phyloP scores from a whole-genome alignment of 2,329 filamentous ascomycete genomes.

The Colletotrichum euphorbiae region DNA sequence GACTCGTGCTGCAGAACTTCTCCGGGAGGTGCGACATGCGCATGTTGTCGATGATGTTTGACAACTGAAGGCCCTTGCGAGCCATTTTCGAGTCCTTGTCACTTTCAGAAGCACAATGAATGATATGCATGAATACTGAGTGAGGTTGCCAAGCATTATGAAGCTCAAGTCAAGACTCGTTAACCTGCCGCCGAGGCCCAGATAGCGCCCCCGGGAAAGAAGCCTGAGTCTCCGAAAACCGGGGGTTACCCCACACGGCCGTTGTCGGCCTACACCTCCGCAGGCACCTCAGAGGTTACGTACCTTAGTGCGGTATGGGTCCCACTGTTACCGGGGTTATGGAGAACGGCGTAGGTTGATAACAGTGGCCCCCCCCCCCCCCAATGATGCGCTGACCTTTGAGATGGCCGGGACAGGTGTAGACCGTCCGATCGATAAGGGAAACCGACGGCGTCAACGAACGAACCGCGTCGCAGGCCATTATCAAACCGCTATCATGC shows the following conservation, averaged over 20 bases:
- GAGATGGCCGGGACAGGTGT: no score
- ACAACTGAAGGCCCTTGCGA: background rate
- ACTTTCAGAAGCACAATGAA: no score
- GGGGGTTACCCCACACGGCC: constrained; percentile 26
- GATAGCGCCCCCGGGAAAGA: background rate
- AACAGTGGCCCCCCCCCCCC: no score
- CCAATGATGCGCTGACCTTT: no score
- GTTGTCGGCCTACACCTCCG: constrained; percentile 33
- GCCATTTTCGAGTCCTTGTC: no score
- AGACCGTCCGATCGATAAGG: constrained; percentile 27
- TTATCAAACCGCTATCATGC: constrained; percentile 26
- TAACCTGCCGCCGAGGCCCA: no score
- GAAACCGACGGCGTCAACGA: no score
- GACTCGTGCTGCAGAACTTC: background rate
- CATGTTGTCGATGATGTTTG: background rate
- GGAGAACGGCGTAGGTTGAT: no score
- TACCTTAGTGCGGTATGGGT: background rate
- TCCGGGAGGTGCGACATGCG: background rate
- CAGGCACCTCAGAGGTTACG: no score
- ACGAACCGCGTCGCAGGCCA: constrained; percentile 26
- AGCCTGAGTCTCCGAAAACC: constrained; percentile 14
- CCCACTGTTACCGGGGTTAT: background rate
- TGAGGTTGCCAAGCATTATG: no score
- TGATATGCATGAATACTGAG: background rate
- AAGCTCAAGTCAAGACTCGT: no score